phyloP scores from a whole-genome alignment of 129 eudicot genomes.

The Artemisia argyi region DNA sequence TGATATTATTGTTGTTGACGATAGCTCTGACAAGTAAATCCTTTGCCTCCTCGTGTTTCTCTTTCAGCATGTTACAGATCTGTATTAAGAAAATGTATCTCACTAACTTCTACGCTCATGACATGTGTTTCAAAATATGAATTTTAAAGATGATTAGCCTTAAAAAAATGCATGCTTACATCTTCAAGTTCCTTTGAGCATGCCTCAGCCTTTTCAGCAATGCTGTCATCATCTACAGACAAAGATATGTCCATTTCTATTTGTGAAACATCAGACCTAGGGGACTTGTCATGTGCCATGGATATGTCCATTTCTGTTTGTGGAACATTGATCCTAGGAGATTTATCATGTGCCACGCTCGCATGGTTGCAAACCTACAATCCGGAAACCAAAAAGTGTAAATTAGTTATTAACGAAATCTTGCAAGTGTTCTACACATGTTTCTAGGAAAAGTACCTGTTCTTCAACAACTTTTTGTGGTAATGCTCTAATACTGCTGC shows the following conservation, averaged over 20 bases:
- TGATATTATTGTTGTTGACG: conserved; percentile 78
- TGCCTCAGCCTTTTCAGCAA: conserved; percentile 73
- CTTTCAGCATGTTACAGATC: conserved; percentile 82
- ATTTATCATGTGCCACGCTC: conserved; percentile 28
- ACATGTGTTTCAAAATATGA: background rate
- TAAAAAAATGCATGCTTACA: conserved; percentile 49
- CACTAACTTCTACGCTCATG: conserved; percentile 7
- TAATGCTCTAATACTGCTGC: conserved; percentile 44
- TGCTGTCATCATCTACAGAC: conserved; percentile 41
- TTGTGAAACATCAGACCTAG: conserved; percentile 30
- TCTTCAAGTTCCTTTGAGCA: conserved; percentile 76
- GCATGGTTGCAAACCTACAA: conserved; percentile 38
- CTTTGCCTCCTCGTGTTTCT: conserved; percentile 93
- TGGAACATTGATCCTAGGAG: conserved; percentile 31
- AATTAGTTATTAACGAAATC: background rate
- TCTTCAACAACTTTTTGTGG: conserved; percentile 33
- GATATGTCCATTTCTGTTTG: conserved; percentile 36
- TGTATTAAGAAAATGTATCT: conserved; percentile 34
- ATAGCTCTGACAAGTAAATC: conserved; percentile 79
- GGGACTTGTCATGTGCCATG: conserved; percentile 28
- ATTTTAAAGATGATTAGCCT: background rate
- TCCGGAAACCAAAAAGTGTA: conserved; percentile 6
- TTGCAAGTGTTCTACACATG: conserved; percentile 7
- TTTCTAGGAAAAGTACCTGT: conserved; percentile 38
- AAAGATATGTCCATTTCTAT: conserved; percentile 39